Conservation (phyloP, 2,329 filamentous ascomycete genomes). For the Aureobasidium subglaciale region DNA sequence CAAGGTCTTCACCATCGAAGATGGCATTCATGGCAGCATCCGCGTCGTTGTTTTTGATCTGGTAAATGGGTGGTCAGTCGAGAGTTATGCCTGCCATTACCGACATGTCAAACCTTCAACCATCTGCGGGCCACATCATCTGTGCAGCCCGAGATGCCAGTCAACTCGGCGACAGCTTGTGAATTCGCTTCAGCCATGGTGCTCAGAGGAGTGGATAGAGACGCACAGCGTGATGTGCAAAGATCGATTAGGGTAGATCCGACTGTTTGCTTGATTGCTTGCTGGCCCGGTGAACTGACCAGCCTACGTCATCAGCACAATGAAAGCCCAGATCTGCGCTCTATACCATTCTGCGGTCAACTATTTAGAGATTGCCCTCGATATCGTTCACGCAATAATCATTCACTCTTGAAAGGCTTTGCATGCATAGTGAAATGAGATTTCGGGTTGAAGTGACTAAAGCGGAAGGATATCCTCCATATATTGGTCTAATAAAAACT, state of each 20-base stretch:
- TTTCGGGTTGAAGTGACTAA: neutral
- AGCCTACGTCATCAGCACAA: constrained; percentile 4
- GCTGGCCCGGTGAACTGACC: constrained; percentile 11
- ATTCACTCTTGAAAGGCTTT: too few species aligned
- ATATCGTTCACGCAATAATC: too few species aligned
- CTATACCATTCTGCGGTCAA: too few species aligned
- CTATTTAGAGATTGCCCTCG: too few species aligned
- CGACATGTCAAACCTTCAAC: constrained; percentile 22
- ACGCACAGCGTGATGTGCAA: neutral
- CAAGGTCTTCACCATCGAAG: constrained; percentile 27
- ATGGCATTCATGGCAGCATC: constrained; percentile 25
- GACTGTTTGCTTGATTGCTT: constrained; percentile 11
- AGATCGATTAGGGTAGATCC: neutral
- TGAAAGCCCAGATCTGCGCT: neutral
- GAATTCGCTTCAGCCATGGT: constrained; percentile 21
- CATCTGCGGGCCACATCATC: constrained; percentile 22
- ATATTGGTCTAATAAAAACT: constrained; percentile 8
- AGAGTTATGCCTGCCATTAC: neutral
- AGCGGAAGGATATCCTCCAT: neutral
- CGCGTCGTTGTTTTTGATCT: constrained; percentile 28
- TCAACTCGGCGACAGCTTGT: constrained; percentile 22
- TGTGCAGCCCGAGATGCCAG: constrained; percentile 20
- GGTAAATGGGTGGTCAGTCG: neutral
- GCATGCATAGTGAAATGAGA: too few species aligned
- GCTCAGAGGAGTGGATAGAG: neutral